These are phyloP conservation scores for Trametes punicea DNA, from an alignment of 768 basidiomycete species.

Conservation along the genomic window DNA sequence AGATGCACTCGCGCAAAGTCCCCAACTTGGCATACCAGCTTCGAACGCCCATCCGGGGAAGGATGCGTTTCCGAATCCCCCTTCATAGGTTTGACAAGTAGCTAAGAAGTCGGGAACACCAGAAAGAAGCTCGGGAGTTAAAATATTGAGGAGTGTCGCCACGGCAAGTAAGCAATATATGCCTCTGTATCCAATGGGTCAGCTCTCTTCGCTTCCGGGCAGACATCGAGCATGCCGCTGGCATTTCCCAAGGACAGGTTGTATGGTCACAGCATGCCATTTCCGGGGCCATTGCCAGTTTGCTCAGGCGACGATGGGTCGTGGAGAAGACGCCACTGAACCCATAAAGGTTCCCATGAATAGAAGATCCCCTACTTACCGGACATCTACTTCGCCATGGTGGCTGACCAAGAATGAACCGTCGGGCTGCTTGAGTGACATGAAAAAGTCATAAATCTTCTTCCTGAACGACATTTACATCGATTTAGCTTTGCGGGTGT, in stretches of 20 bases:
- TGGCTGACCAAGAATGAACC: conserved; percentile 89
- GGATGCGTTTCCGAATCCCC: conserved; percentile 60
- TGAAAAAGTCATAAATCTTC: conserved; percentile 83
- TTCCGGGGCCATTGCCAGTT: no score
- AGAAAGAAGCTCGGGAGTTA: conserved; percentile 83
- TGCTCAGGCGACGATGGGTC: not conserved
- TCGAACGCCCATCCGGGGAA: conserved; percentile 29
- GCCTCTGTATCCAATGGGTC: conserved; percentile 49
- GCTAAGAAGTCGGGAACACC: conserved; percentile 78
- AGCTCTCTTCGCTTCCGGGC: no score
- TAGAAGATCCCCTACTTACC: conserved; percentile 44
- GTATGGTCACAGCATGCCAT: no score
- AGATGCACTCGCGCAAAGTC: not conserved
- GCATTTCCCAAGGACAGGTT: not conserved
- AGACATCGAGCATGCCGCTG: not conserved
- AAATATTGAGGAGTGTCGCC: conserved; percentile 77
- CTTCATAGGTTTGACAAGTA: conserved; percentile 96
- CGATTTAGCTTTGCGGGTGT: not conserved
- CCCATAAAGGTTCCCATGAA: no score
- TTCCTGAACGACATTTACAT: conserved; percentile 38
- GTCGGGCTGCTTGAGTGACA: conserved; percentile 88
- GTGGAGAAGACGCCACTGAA: not conserved
- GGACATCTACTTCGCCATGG: conserved; percentile 90
- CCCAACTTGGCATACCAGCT: conserved; percentile 12
- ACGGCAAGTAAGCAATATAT: conserved; percentile 88